Evolutionary conservation across 371 early-diverging fungal species (phyloP).

Genomic region (Lichtheimia corymbifera): DNA sequence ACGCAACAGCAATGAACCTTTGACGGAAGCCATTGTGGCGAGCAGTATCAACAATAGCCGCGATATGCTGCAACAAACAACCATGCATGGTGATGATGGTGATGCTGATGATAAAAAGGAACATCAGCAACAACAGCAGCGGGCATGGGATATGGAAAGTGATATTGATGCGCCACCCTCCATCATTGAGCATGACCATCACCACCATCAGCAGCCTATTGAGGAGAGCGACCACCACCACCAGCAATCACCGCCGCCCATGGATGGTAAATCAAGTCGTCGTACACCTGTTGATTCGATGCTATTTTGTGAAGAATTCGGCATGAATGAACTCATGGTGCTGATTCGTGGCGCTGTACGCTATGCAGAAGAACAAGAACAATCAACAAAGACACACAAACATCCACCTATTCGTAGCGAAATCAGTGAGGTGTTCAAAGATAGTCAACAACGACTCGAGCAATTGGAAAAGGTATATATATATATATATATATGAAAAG

Average conservation of each 20-base stretch:
- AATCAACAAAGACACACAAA: neutral
- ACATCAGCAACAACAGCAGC: neutral
- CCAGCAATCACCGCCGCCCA: neutral
- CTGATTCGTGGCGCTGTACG: slow-evolving; percentile 46
- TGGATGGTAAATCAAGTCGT: neutral
- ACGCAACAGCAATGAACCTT: slow-evolving; percentile 25
- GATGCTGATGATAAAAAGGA: neutral
- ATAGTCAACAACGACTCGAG: slow-evolving; percentile 37
- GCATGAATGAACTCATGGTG: slow-evolving; percentile 54
- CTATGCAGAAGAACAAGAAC: slow-evolving; percentile 24
- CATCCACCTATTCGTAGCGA: slow-evolving; percentile 32
- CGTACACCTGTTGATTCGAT: slow-evolving; percentile 30
- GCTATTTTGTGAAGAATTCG: slow-evolving; percentile 50
- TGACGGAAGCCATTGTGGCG: slow-evolving; percentile 24
- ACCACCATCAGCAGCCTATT: neutral
- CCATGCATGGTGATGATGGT: neutral
- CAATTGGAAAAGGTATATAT: slow-evolving; percentile 46
- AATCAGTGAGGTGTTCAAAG: slow-evolving; percentile 39
- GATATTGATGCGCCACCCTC: neutral
- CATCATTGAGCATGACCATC: neutral
- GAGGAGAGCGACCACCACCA: neutral
- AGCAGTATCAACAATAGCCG: slow-evolving; percentile 8
- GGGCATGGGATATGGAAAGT: neutral
- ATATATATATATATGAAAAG: neutral
- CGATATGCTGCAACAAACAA: neutral